phyloP scores from a whole-genome alignment of 768 basidiomycete genomes.

The Pisolithus tinctorius region DNA sequence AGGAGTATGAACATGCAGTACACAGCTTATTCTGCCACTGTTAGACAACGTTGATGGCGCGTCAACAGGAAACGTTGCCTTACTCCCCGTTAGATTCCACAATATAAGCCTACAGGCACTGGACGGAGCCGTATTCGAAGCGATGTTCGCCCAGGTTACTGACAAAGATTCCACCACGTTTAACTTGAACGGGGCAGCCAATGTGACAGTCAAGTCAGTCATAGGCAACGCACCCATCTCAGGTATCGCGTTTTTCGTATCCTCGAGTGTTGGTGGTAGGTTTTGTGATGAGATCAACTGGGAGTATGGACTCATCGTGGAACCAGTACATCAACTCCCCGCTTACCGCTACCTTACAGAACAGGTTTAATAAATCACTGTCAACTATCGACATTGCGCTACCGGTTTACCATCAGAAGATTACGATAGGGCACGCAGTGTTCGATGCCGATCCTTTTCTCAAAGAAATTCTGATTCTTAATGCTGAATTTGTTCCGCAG shows the following conservation, averaged over 20 bases:
- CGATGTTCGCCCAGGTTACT: conserved; percentile 55
- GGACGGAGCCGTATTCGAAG: conserved; percentile 45
- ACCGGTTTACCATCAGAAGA: conserved; percentile 49
- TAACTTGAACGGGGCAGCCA: conserved; percentile 47
- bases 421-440: conserved; percentile 51
- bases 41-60: conserved; percentile 48
- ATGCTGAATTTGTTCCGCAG: conserved; percentile 21
- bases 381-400: conserved; percentile 51
- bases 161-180: conserved; percentile 39
- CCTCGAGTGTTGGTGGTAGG: conserved; percentile 47
- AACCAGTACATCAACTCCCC: conserved; percentile 52
- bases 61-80: conserved; percentile 63
- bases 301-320: conserved; percentile 13
- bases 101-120: conserved; percentile 51
- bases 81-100: conserved; percentile 51
- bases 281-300: neutral
- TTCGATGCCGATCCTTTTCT: conserved; percentile 39
- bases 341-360: conserved; percentile 50
- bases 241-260: conserved; percentile 56
- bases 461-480: neutral
- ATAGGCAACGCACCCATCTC: conserved; percentile 64
- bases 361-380: conserved; percentile 64
- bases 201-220: conserved; percentile 52
- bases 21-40: conserved; percentile 46
- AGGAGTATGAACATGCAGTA: conserved; percentile 1